Evolutionary conservation across 148 eudicot genomes (phyloP), one percentile per base, ranked within the genome.

Genomic region (Oxyria digyna): DNA sequence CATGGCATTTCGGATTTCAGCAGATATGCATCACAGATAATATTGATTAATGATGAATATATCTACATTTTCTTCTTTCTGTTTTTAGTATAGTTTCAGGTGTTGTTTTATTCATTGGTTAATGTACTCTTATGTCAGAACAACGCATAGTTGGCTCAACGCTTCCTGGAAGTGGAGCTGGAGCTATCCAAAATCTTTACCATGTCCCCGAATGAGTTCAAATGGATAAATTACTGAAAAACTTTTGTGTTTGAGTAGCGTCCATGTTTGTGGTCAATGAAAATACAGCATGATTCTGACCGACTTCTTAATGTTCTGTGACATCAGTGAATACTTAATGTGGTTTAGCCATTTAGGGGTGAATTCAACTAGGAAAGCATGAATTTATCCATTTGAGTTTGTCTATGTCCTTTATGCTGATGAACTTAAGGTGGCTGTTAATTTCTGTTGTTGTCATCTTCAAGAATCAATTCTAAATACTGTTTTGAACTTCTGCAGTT

Each of bases 171-270:
- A 33, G 88, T 87, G 70, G 99, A 94, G 78, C 69, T 94, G 77
- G 88, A 84, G 70, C 91, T 97, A 76, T 80, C 85, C 11, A 85
- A 87, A 73, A 80, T 94, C 74, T 70, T 94, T 65, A 88, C 72
- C 81, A 94, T 94, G 99, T 76, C 92, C 12, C 96, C 92, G 42
- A 84, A 49, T 66, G 97, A 94, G 67, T 77, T 94, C 59, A 94
- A 91, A 80, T 73, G 4, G 71, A 59, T 5, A 27, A 59, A 59
- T 59, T 31, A 14, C 65, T 17, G 8, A 59, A 31, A 8, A 0
- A 13, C 8, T 26, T 55, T 26, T 55, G 29, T 15, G 38, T 59
- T 13, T 15, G 9, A 27, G 35, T 27, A 12, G 14, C 23, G 65
- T 26, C 0, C n/a, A 8, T 55, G 31, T 26, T 55, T 55, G 17